Base-by-base conservation (phyloP, 2,329 filamentous ascomycete species). In the Phaeophleospora eucalypticola region DNA sequence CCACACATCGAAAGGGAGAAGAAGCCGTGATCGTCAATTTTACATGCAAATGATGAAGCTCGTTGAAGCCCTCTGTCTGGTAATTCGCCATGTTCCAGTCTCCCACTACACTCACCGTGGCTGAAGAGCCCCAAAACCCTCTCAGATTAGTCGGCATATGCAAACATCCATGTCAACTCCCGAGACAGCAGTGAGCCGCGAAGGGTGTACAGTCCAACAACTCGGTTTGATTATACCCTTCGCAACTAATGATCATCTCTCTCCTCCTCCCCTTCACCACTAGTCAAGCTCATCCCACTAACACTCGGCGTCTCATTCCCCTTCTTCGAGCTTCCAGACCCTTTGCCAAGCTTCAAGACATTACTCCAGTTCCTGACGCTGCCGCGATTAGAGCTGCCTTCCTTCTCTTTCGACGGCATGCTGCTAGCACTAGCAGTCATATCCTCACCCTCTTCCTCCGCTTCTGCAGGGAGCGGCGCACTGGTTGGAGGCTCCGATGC, bases 281-380 rank as follows among this genome's bases (percentile, higher is more conserved):
- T 53, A n/a, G 68, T 60, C 53, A 71, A 58, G 50, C 72, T 75
- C 49, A 62, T 44, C 53, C 71, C 71, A 56, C 72, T 71, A 43
- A 74, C 53, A 54, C 70, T 73, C 2, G 71, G 71, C 48, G 72
- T 70, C 63, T 74, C 71, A 37, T 54, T 58, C 2, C 57, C 60
- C 44, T 49, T 53, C 57, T 58, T 58, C 53, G 53, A 55, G 52
- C 58, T 57, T 48, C 52, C 45, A 50, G 48, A 49, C 40, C 53
- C 45, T 43, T 51, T 69, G 12, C 67, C 68, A 27, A 71, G 66
- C 46, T 69, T 68, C 54, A 73, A 66, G 32, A 74, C 67, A 45
- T 63, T 69, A 27, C 70, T 69, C 70, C 71, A 74, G 46, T 68
- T 69, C 21, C 72, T 62, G 7, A 62, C 61, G 46, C 68, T 70